Percentiles rank a stretch among this genome's conserved stretches.
These are phyloP conservation scores for Penicillium sp. DNA, from an alignment of 2,329 filamentous ascomycete genomes.

Conservation along the genomic window DNA sequence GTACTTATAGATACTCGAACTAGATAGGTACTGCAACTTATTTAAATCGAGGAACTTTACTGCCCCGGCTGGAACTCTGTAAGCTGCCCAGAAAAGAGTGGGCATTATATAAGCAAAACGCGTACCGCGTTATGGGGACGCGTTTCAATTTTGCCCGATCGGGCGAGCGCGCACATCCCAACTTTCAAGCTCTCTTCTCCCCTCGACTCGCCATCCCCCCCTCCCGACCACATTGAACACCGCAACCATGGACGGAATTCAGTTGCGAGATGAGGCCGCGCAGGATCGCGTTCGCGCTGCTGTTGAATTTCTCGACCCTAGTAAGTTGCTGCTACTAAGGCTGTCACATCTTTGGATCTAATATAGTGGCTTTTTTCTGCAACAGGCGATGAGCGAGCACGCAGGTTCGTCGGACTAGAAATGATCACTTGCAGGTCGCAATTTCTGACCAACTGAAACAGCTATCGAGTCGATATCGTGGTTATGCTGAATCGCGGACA, in stretches of 20 bases:
- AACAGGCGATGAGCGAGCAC: slow-evolving; percentile 59
- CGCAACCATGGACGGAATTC: slow-evolving; percentile 66
- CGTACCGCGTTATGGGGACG: slow-evolving; percentile 26
- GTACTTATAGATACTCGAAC: too few relatives aligned
- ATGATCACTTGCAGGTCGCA: too few relatives aligned
- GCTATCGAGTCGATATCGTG: slow-evolving; percentile 88
- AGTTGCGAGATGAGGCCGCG: slow-evolving; percentile 81
- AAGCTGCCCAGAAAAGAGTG: too few relatives aligned
- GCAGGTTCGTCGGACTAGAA: slow-evolving; percentile 46
- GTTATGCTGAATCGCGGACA: slow-evolving; percentile 67
- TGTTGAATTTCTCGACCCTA: slow-evolving; percentile 91
- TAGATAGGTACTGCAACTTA: too few relatives aligned
- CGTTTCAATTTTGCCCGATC: slow-evolving; percentile 40
- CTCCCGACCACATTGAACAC: slow-evolving; percentile 16
- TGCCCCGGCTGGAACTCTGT: too few relatives aligned
- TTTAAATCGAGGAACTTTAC: too few relatives aligned
- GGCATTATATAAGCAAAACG: slow-evolving; percentile 25
- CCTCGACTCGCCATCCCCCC: slow-evolving; percentile 19
- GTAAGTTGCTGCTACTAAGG: slow-evolving; percentile 55
- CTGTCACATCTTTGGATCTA: slow-evolving; percentile 5
- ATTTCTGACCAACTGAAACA: slow-evolving; percentile 49
- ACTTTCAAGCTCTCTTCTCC: slow-evolving; percentile 20
- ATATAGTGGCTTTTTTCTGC: slow-evolving; percentile 19
- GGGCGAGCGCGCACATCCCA: slow-evolving; percentile 27
- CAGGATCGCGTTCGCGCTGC: slow-evolving; percentile 82